Evolutionary conservation across 805 yeast species (phyloP).

Genomic region (Teunomyces pallodes): DNA sequence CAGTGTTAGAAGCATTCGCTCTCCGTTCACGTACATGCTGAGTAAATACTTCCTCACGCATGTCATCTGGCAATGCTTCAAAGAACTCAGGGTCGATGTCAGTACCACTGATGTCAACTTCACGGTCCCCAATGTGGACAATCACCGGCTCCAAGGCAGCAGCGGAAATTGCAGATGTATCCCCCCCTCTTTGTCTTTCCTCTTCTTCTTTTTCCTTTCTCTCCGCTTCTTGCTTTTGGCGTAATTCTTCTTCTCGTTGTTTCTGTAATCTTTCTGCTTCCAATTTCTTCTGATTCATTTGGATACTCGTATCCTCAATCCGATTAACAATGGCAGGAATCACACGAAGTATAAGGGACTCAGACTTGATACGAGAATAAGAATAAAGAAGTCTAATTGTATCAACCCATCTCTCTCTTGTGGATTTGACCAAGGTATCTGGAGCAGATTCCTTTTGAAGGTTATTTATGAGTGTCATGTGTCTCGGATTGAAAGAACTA

Average conservation of each 20-base stretch:
- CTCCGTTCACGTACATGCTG: slow-evolving; percentile 79
- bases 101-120: slow-evolving; percentile 83
- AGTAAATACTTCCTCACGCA: slow-evolving; percentile 87
- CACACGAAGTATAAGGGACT: slow-evolving; percentile 7
- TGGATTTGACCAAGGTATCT: slow-evolving; percentile 40
- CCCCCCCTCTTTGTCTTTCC: slow-evolving; percentile 17
- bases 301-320: slow-evolving; percentile 49
- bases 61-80: slow-evolving; percentile 86
- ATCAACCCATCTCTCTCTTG: slow-evolving; percentile 70
- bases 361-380: slow-evolving; percentile 15
- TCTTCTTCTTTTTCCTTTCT: slow-evolving; percentile 25
- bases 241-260: slow-evolving; percentile 27
- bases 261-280: slow-evolving; percentile 23
- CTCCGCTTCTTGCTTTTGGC: slow-evolving; percentile 32
- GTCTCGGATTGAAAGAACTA: slow-evolving; percentile 2
- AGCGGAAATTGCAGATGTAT: slow-evolving; percentile 5
- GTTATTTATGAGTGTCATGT: background rate
- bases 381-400: slow-evolving; percentile 47
- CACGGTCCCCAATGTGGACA: slow-evolving; percentile 72
- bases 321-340: slow-evolving; percentile 42
- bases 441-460: slow-evolving; percentile 12
- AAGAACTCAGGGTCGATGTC: slow-evolving; percentile 91
- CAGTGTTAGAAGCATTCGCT: slow-evolving; percentile 47
- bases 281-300: slow-evolving; percentile 26
- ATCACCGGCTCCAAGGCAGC: slow-evolving; percentile 49